Evolutionary conservation across 2,329 filamentous ascomycete species (phyloP).

Genomic region (Cryphonectria japonica): DNA sequence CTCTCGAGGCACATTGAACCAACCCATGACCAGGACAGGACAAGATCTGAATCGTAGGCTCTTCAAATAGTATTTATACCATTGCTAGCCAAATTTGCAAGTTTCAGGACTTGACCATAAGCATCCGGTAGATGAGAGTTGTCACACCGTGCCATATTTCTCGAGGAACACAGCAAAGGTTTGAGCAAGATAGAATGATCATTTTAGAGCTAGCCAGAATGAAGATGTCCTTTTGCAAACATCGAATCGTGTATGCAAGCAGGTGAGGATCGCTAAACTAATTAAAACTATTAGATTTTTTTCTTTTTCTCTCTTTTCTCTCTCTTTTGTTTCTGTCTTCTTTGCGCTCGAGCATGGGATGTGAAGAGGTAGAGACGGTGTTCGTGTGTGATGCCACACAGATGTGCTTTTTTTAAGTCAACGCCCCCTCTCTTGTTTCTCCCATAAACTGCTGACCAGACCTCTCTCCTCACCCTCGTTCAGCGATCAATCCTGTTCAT

Average conservation of each 20-base stretch:
- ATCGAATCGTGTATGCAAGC: no score
- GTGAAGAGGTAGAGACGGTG: background rate
- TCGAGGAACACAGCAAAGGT: background rate
- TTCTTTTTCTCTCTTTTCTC: no score
- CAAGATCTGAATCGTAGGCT: constrained; percentile 34
- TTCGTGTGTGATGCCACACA: background rate
- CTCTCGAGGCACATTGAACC: constrained; percentile 39
- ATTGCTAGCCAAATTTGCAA: no score
- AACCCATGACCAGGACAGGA: background rate
- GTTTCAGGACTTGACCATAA: no score
- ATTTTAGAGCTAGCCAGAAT: no score
- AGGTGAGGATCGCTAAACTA: background rate
- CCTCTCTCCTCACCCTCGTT: background rate
- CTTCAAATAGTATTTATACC: no score
- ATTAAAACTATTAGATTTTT: background rate
- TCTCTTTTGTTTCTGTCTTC: background rate
- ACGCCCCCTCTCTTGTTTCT: no score
- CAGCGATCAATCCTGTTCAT: background rate
- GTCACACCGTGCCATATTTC: no score
- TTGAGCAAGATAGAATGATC: no score
- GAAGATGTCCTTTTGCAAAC: no score
- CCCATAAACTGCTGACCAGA: background rate
- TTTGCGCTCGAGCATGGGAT: background rate
- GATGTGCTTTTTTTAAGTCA: no score
- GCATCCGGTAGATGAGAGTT: no score